A percentile compares a stretch with the other conserved stretches of the same genome.
Evolutionary conservation across 1,139 yeast genomes (phyloP).

Genomic region (Diutina scorzettiae): DNA sequence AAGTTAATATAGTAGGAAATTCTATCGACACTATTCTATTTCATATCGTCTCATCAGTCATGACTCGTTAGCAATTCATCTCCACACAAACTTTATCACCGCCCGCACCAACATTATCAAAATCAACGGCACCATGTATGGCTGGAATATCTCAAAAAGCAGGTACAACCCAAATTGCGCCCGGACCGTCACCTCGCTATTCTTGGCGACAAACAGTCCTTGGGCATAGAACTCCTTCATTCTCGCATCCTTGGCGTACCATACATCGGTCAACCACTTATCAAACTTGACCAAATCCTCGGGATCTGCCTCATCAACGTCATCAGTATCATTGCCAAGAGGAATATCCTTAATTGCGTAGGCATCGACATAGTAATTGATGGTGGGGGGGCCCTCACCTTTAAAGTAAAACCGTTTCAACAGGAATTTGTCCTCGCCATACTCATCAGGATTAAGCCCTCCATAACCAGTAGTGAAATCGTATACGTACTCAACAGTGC

Average conservation of each 20-base stretch:
- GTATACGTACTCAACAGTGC: slow-evolving; percentile 57
- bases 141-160: not conserved
- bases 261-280: slow-evolving; percentile 61
- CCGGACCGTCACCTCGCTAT: slow-evolving; percentile 9
- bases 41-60: not conserved
- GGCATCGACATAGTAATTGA: slow-evolving; percentile 54
- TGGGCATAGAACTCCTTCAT: slow-evolving; percentile 46
- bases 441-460: slow-evolving; percentile 49
- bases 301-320: slow-evolving; percentile 32
- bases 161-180: slow-evolving; percentile 1
- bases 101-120: not conserved
- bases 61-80: too few relatives aligned
- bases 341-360: slow-evolving; percentile 55
- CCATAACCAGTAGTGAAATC: slow-evolving; percentile 80
- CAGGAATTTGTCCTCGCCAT: slow-evolving; percentile 70
- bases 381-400: slow-evolving; percentile 60
- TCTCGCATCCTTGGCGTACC: slow-evolving; percentile 69
- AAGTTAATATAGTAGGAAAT: too few relatives aligned
- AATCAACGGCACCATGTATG: not conserved
- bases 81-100: not conserved
- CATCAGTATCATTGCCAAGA: slow-evolving; percentile 32
- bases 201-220: slow-evolving; percentile 38
- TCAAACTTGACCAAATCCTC: slow-evolving; percentile 43
- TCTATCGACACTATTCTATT: not conserved
- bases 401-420: slow-evolving; percentile 49